A percentile compares a stretch with the other conserved stretches of the same genome.
These are phyloP conservation scores for Seminavis robusta DNA, from an alignment of 108 stramenopile species.

Conservation along the genomic window DNA sequence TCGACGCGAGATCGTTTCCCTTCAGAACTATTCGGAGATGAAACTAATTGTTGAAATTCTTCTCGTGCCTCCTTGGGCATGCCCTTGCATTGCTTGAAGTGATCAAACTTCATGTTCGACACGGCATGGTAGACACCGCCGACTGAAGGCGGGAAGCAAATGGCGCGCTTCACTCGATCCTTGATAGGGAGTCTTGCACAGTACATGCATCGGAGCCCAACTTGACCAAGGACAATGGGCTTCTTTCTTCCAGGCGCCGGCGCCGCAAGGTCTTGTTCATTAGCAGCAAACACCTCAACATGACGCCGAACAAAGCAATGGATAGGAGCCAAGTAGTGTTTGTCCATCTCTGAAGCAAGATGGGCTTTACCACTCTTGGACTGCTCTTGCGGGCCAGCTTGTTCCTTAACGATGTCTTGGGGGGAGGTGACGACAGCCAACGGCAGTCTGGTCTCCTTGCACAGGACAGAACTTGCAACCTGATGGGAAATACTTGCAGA, in stretches of 20 bases:
- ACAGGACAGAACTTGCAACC: no score
- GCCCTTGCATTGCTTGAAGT: constrained; percentile 31
- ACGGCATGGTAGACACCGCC: constrained; percentile 43
- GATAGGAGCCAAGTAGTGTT: constrained; percentile 35
- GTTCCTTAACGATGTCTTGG: no score
- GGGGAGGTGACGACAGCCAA: no score
- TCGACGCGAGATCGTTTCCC: constrained; percentile 10
- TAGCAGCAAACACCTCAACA: constrained; percentile 52
- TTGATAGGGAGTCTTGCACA: constrained; percentile 23
- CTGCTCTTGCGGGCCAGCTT: no score
- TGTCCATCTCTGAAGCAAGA: constrained; percentile 14
- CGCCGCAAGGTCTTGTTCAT: constrained; percentile 28
- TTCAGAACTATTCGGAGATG: not conserved
- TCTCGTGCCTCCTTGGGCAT: constrained; percentile 11
- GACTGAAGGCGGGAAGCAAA: constrained; percentile 46
- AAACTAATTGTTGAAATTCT: constrained; percentile 19
- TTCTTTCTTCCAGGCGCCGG: constrained; percentile 53
- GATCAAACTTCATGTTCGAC: constrained; percentile 62
- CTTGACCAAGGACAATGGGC: constrained; percentile 37
- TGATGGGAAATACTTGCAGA: no score
- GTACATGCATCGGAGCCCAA: constrained; percentile 51
- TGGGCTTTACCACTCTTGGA: not conserved
- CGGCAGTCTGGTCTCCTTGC: no score
- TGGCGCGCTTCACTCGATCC: constrained; percentile 42
- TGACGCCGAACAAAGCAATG: constrained; percentile 64